Conservation (phyloP, 2,329 filamentous ascomycete species). For the Penicillium sp. region DNA sequence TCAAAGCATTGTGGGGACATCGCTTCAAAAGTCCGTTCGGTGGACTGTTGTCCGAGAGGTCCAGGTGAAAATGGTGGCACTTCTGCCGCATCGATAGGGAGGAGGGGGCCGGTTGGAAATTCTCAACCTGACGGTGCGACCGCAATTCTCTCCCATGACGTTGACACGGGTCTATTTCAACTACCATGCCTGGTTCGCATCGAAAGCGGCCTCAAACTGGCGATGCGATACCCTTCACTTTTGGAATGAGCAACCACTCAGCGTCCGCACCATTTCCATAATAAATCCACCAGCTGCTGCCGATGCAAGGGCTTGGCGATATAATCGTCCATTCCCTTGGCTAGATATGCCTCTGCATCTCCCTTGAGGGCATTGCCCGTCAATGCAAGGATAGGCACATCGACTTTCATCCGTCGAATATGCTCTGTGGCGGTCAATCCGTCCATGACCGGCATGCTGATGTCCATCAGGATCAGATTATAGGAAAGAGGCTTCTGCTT, state of each 20-base stretch:
- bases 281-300: constrained; percentile 44
- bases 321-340: constrained; percentile 56
- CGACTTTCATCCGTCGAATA: constrained; percentile 39
- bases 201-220: not conserved
- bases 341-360: constrained; percentile 53
- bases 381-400: constrained; percentile 54
- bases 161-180: not conserved
- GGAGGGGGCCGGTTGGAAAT: not conserved
- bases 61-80: not conserved
- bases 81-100: not conserved
- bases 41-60: not conserved
- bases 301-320: constrained; percentile 55
- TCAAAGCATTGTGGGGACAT: not conserved
- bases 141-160: not conserved
- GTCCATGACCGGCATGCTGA: constrained; percentile 48
- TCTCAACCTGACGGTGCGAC: not conserved
- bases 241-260: constrained; percentile 2
- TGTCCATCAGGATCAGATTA: constrained; percentile 47
- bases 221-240: not conserved
- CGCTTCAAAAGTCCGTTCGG: not conserved
- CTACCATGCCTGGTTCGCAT: not conserved
- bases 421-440: constrained; percentile 44
- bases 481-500: constrained; percentile 43
- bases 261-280: constrained; percentile 39
- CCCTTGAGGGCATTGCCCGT: constrained; percentile 57